Evolutionary conservation across 2,329 filamentous ascomycete genomes (phyloP).

Genomic region (Trichophyton equinum): DNA sequence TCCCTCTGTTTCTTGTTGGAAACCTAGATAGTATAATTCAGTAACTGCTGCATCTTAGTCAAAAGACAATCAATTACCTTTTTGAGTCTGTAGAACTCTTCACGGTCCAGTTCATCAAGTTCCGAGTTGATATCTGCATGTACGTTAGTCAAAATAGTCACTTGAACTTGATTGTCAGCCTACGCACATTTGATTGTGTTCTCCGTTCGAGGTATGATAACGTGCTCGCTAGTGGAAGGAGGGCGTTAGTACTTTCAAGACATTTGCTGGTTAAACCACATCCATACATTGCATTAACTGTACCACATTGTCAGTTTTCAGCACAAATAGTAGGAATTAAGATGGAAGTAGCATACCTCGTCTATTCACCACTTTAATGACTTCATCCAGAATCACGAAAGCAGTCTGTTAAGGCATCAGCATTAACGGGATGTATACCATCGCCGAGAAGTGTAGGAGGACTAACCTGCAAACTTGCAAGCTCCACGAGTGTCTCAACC

Average conservation of each 20-base stretch:
- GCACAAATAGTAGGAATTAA: background rate
- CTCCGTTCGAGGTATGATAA: conserved; percentile 94
- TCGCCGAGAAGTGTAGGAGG: background rate
- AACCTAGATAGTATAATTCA: conserved; percentile 33
- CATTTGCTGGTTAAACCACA: background rate
- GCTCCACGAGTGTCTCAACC: conserved; percentile 88
- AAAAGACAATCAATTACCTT: conserved; percentile 41
- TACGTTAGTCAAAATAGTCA: conserved; percentile 10
- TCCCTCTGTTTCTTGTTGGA: conserved; percentile 74
- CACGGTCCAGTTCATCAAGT: conserved; percentile 89
- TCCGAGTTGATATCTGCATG: conserved; percentile 83
- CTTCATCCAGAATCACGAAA: conserved; percentile 94
- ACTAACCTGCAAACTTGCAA: conserved; percentile 71
- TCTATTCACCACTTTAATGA: conserved; percentile 97
- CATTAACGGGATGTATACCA: conserved; percentile 1
- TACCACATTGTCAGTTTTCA: conserved; percentile 8
- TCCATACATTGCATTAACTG: conserved; percentile 82
- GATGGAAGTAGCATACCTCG: conserved; percentile 47
- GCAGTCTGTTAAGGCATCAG: conserved; percentile 50
- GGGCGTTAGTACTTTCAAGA: background rate
- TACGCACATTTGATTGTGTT: conserved; percentile 92
- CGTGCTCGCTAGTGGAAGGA: conserved; percentile 31
- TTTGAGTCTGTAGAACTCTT: conserved; percentile 95
- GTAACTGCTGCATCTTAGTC: background rate
- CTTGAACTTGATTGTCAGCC: background rate